These are phyloP conservation scores for Cladophialophora exuberans DNA, from an alignment of 2,329 filamentous ascomycete genomes.

Conservation along the genomic window DNA sequence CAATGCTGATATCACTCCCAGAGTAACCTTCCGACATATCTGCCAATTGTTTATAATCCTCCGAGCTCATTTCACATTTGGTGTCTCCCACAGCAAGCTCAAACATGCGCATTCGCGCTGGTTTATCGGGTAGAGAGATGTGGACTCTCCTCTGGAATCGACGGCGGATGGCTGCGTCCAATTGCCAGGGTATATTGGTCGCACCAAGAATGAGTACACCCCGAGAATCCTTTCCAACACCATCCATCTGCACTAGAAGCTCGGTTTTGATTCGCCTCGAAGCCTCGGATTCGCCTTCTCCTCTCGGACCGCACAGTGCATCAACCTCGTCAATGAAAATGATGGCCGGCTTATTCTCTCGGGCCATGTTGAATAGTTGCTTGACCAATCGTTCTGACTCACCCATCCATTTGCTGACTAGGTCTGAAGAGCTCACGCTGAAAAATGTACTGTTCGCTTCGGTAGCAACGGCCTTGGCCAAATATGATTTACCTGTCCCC, in stretches of 20 bases:
- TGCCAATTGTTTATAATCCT: conserved; percentile 80
- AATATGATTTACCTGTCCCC: conserved; percentile 95
- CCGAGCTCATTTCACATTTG: conserved; percentile 76
- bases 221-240: conserved; percentile 92
- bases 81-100: conserved; percentile 92
- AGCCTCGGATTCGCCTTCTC: conserved; percentile 95
- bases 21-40: conserved; percentile 90
- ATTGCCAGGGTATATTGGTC: conserved; percentile 98
- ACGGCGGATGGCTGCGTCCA: conserved; percentile 91
- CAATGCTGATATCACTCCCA: conserved; percentile 92
- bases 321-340: conserved; percentile 99
- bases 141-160: conserved; percentile 96
- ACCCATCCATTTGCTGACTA: conserved; percentile 99
- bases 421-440: conserved; percentile 93
- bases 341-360: conserved; percentile 96
- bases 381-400: conserved; percentile 97
- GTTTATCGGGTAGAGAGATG: conserved; percentile 85
- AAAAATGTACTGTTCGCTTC: conserved; percentile 99
- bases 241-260: conserved; percentile 98
- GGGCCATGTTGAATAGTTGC: conserved; percentile 94
- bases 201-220: conserved; percentile 93
- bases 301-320: conserved; percentile 83
- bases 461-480: conserved; percentile 96
- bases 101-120: conserved; percentile 92
- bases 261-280: conserved; percentile 98